Conservation (phyloP, 2,329 filamentous ascomycete species). For the Penicillium frequentans region DNA sequence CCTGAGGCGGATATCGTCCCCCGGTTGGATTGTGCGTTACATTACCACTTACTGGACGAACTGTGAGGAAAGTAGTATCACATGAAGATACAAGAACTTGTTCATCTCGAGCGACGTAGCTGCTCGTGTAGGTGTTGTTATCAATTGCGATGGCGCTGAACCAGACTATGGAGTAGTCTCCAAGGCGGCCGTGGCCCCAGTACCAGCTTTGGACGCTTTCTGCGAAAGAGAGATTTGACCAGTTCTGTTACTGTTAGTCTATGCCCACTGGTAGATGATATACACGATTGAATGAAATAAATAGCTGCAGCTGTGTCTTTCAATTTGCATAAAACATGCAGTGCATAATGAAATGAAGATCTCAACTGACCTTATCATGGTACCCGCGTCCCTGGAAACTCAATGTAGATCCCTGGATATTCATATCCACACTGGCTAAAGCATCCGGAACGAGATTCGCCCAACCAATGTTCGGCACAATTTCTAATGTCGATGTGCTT, state of each 20-base stretch:
- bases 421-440: slow-evolving; percentile 29
- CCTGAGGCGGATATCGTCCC: slow-evolving; percentile 18
- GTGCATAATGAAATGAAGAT: too few species aligned
- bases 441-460: slow-evolving; percentile 39
- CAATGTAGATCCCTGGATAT: slow-evolving; percentile 29
- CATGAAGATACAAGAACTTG: slow-evolving; percentile 29
- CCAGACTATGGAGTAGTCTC: slow-evolving; percentile 48
- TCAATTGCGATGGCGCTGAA: slow-evolving; percentile 35
- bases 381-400: slow-evolving; percentile 43
- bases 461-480: slow-evolving; percentile 40
- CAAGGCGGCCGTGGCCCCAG: slow-evolving; percentile 48
- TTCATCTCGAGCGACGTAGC: slow-evolving; percentile 34
- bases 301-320: too few species aligned
- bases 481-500: slow-evolving; percentile 5
- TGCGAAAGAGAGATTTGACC: slow-evolving; percentile 40
- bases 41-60: slow-evolving; percentile 10
- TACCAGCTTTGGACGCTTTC: slow-evolving; percentile 39
- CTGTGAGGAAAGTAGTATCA: slow-evolving; percentile 6
- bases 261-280: too few species aligned
- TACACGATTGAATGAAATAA: too few species aligned
- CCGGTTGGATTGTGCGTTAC: slow-evolving; percentile 1
- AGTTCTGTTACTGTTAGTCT: slow-evolving; percentile 35
- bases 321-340: too few species aligned
- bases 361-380: slow-evolving; percentile 44
- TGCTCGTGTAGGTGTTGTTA: slow-evolving; percentile 26